Base-by-base conservation (phyloP, 495 filamentous ascomycete species). In the Penicillium simplicissimum region DNA sequence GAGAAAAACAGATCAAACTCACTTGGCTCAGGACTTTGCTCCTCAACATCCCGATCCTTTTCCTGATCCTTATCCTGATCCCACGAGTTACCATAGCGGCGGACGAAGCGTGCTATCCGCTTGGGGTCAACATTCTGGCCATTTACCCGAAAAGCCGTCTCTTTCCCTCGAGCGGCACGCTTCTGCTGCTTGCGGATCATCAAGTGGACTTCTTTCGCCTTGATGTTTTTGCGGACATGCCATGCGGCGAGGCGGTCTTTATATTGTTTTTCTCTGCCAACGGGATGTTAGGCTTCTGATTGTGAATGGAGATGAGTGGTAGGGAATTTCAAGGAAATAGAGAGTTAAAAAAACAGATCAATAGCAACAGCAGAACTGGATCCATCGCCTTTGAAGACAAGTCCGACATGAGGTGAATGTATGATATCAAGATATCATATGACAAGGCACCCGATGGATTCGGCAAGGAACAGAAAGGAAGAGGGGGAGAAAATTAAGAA, bases 211-310 rank as follows among this genome's bases (percentile, higher is more conserved):
- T 79, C 74, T 58, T 76, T 75, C 21, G 72, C 72, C 61, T 79
- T 79, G 61, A 79, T 76, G 51, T 79, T 79, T 52, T 79, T 79
- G 19, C 76, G 74, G 55, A 79, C 66, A 60, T 78, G 70, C 76
- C 76, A 79, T 23, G 74, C 70, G 11, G 75, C 74, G 10, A 79
- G 71, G 34, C 76, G 76, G 63, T 79, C 76, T 73, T 79, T 79
- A 63, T 79, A 79, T 63, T 79, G 76, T 66, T 79, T 79, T 71
- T 79, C 76, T 63, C 76, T 79, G 65, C 34, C 52, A 19, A n/a
- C 7, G 15, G 35, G n/a, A 42, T 40, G 53, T 55, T 40, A 55
- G 53, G 15, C 23, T 3, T 38, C 37, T 42, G 53, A 14, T 25
- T 33, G 34, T 14, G 13, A 21, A 53, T 21, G n/a, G 15, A 34